These are phyloP conservation scores for Pseudogymnoascus sp. DNA, from an alignment of 2,329 filamentous ascomycete genomes.

Conservation along the genomic window DNA sequence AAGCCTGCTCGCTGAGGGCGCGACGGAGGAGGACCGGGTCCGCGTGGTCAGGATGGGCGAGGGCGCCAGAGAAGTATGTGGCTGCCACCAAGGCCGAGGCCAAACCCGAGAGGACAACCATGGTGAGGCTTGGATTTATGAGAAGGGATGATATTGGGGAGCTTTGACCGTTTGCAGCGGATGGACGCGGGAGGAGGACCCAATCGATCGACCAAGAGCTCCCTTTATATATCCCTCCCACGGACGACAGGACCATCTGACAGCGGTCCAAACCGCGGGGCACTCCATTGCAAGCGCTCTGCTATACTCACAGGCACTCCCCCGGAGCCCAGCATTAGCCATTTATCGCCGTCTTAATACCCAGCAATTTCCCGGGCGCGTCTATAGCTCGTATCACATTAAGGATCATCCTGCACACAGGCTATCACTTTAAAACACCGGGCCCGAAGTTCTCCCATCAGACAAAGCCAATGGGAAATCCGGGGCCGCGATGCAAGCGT, in stretches of 20 bases:
- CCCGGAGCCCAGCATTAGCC: neutral
- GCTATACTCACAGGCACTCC: neutral
- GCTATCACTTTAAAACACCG: neutral
- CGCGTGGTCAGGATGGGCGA: neutral
- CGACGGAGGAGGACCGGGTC: neutral
- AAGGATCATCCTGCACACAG: neutral
- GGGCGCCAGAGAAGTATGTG: neutral
- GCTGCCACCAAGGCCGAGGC: neutral
- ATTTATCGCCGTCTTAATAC: neutral
- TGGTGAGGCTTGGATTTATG: neutral
- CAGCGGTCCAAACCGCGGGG: neutral
- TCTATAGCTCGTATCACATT: neutral
- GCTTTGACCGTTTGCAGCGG: neutral
- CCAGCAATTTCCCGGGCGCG: neutral
- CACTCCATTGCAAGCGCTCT: neutral
- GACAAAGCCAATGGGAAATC: neutral
- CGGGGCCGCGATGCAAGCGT: neutral
- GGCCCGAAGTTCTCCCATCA: neutral
- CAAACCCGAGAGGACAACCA: neutral
- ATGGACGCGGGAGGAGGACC: neutral
- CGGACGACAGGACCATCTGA: neutral
- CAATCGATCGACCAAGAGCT: neutral
- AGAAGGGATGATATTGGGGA: neutral
- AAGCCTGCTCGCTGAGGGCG: neutral
- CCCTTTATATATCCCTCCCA: neutral